A percentile compares a stretch with the other conserved stretches of the same genome.
phyloP scores from a whole-genome alignment of 2,329 filamentous ascomycete species.

The Coniochaeta hoffmannii region DNA sequence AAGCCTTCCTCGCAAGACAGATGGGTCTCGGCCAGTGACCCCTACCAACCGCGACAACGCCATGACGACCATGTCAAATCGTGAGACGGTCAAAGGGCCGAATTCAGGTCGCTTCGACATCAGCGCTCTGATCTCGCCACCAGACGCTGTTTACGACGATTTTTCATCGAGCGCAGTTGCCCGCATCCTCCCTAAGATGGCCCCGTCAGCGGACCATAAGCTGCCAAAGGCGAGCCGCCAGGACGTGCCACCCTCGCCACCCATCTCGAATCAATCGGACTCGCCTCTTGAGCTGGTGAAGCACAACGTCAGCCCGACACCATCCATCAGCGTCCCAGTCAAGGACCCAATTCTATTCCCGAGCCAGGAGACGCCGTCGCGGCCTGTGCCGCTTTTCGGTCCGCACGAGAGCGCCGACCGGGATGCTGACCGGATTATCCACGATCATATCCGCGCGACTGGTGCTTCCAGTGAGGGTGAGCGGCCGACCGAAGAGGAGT shows the following conservation, averaged over 20 bases:
- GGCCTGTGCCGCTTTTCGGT: slow-evolving; percentile 43
- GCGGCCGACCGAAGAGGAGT: slow-evolving; percentile 33
- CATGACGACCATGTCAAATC: neutral
- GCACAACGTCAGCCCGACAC: slow-evolving; percentile 22
- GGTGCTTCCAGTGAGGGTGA: neutral
- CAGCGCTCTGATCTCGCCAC: slow-evolving; percentile 54
- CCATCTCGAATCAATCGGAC: slow-evolving; percentile 41
- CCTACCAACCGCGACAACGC: neutral
- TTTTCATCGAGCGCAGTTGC: slow-evolving; percentile 25
- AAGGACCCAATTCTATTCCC: slow-evolving; percentile 55
- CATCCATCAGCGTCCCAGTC: slow-evolving; percentile 16
- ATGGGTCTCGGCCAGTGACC: neutral
- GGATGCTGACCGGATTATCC: neutral
- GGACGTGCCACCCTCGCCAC: slow-evolving; percentile 44
- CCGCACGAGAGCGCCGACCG: slow-evolving; percentile 15
- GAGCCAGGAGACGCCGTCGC: slow-evolving; percentile 29
- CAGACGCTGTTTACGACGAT: slow-evolving; percentile 46
- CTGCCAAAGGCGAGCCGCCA: slow-evolving; percentile 22
- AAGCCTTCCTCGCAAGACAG: neutral
- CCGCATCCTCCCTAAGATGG: slow-evolving; percentile 14
- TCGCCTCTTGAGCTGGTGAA: slow-evolving; percentile 10
- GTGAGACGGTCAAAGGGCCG: slow-evolving; percentile 4
- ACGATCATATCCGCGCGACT: neutral
- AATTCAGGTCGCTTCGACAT: slow-evolving; percentile 39
- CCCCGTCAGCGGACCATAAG: slow-evolving; percentile 15